A percentile compares a stretch with the other conserved stretches of the same genome.
phyloP scores from a whole-genome alignment of 768 basidiomycete genomes.

The Serendipita sp. region DNA sequence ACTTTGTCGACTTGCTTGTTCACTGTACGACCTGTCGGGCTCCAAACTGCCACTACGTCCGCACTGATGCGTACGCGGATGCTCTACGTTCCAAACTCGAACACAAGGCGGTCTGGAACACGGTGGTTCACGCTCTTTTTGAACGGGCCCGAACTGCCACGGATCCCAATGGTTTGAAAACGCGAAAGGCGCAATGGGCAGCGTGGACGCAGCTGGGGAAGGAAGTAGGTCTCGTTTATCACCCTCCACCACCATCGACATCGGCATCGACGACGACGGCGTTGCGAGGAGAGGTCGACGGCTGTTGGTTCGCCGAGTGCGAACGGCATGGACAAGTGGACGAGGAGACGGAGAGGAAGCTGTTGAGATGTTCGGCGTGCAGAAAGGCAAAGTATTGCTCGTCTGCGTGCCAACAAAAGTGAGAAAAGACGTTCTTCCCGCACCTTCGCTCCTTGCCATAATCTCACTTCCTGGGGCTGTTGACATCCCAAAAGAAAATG shows the following conservation, averaged over 20 bases:
- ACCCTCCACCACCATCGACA: background rate
- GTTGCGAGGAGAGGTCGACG: background rate
- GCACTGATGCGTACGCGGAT: background rate
- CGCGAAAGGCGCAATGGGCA: background rate
- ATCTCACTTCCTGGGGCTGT: too few species aligned
- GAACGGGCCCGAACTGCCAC: background rate
- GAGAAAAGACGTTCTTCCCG: too few species aligned
- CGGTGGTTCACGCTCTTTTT: background rate
- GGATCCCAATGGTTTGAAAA: background rate
- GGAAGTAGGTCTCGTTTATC: background rate
- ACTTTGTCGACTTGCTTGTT: background rate
- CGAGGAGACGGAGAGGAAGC: background rate
- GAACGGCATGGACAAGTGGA: background rate
- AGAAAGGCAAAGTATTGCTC: background rate
- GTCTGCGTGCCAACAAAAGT: background rate
- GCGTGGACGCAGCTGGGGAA: background rate
- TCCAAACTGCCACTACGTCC: slow-evolving; percentile 1
- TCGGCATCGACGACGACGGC: background rate
- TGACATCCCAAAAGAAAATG: too few species aligned
- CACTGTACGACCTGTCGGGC: slow-evolving; percentile 1
- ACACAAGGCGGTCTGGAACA: background rate
- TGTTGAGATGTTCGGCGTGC: background rate
- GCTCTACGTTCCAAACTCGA: background rate
- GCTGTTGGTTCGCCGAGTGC: background rate
- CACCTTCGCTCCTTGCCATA: too few species aligned